A percentile compares a stretch with the other conserved stretches of the same genome.
These are phyloP conservation scores for Schrenkiella parvula DNA, from an alignment of 345 rosid genomes.

Conservation along the genomic window DNA sequence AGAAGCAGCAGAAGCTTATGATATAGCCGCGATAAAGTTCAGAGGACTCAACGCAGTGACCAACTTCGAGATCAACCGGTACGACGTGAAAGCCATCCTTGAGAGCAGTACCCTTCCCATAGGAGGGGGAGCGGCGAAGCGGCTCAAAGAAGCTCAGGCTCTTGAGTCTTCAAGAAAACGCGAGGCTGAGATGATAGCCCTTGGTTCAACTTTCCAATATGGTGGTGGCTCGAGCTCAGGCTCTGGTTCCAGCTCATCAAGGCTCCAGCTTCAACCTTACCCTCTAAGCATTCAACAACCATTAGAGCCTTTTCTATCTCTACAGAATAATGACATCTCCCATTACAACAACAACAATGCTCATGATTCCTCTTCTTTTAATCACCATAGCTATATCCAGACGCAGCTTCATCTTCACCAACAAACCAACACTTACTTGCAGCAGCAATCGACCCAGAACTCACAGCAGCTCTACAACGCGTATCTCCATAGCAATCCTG, in stretches of 20 bases:
- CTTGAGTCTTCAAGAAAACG: slow-evolving; percentile 79
- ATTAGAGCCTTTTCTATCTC: slow-evolving; percentile 56
- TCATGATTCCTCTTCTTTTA: slow-evolving; percentile 58
- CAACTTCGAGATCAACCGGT: slow-evolving; percentile 95
- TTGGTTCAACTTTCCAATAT: slow-evolving; percentile 55
- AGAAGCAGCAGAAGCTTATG: slow-evolving; percentile 99
- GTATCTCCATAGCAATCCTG: slow-evolving; percentile 65
- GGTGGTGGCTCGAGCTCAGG: slow-evolving; percentile 47
- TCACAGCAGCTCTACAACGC: slow-evolving; percentile 59
- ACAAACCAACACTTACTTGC: slow-evolving; percentile 44
- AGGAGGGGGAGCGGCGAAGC: slow-evolving; percentile 94
- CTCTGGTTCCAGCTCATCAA: slow-evolving; percentile 46
- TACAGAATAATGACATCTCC: slow-evolving; percentile 72
- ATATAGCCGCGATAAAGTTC: slow-evolving; percentile 94
- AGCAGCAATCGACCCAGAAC: slow-evolving; percentile 47
- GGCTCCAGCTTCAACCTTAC: slow-evolving; percentile 58
- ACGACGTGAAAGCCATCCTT: slow-evolving; percentile 89
- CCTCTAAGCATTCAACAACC: slow-evolving; percentile 64
- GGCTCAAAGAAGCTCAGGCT: slow-evolving; percentile 95
- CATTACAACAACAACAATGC: slow-evolving; percentile 41
- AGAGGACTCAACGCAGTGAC: slow-evolving; percentile 93
- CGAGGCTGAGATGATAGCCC: slow-evolving; percentile 79
- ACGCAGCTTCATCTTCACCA: slow-evolving; percentile 80
- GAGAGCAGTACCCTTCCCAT: slow-evolving; percentile 93
- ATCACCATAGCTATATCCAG: slow-evolving; percentile 52